Base-by-base conservation (phyloP, 306 rosid species). In the Acacia confusa region DNA sequence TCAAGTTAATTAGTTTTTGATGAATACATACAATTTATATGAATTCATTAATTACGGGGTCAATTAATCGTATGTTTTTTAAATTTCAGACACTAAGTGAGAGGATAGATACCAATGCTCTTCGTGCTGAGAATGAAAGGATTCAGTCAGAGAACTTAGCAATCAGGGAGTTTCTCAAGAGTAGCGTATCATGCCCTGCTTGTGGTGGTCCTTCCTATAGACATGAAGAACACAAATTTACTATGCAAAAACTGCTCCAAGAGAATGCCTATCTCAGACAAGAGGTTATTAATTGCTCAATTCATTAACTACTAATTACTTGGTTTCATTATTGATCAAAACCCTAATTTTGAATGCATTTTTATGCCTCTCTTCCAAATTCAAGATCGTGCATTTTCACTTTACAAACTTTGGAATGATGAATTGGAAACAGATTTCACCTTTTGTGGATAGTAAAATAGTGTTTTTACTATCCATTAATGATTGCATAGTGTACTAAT, bases 171-270 rank as follows among this genome's bases (percentile, higher is more conserved):
- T 88, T 89, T 3, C 58, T 91, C 45, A 87, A 84, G 77, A 83
- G 57, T 68, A 83, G 57, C 64, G 83, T 84, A 1, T 61, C 73
- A 63, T 94, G 97, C 80, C 83, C 83, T 41, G 14, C 87, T 52
- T 94, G 97, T 87, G 94, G 93, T 6, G 96, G 94, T 52, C 87
- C 92, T 28, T 86, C 92, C 0, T 60, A 67, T 81, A 85, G 86
- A 14, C 75, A 78, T 7, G 89, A 81, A 74, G 91, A 89, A 9
- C 83, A 89, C 19, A 83, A 82, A 24, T 85, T 13, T 3, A 63
- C 25, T 57, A 36, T 91, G 32, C 83, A 87, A 28, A 86, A 70
- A 36, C 77, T 94, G 79, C 75, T 50, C 16, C 81, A 74, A 9
- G 88, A 94, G 79, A 91, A 94, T 78, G 79, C 87, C 9, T 66